Evolutionary conservation across 768 basidiomycete species (phyloP).

Genomic region (Phlegmacium glaucopus): DNA sequence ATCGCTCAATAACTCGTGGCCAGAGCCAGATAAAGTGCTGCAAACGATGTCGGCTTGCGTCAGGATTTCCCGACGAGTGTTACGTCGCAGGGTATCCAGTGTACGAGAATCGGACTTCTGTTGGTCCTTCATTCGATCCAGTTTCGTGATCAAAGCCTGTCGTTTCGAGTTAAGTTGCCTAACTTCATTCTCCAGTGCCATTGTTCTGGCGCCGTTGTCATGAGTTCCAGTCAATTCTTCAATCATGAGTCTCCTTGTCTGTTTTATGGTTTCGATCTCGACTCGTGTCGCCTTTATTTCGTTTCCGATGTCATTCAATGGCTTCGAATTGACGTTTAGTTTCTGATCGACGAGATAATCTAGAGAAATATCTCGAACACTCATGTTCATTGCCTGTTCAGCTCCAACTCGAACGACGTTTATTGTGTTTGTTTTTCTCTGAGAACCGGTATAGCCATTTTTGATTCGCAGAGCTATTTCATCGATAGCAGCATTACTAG

Average conservation of each 20-base stretch:
- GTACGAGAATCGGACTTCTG: slow-evolving; percentile 77
- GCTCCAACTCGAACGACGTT: slow-evolving; percentile 92
- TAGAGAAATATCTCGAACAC: slow-evolving; percentile 82
- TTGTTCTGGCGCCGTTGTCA: slow-evolving; percentile 51
- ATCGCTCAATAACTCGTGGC: slow-evolving; percentile 79
- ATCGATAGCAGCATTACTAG: slow-evolving; percentile 97
- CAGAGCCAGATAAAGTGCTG: slow-evolving; percentile 88
- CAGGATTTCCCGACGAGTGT: slow-evolving; percentile 71
- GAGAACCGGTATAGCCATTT: slow-evolving; percentile 62
- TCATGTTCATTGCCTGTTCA: slow-evolving; percentile 68
- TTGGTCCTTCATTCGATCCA: slow-evolving; percentile 80
- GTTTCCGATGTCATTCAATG: slow-evolving; percentile 49
- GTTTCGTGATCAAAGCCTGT: slow-evolving; percentile 58
- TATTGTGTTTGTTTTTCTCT: slow-evolving; percentile 50
- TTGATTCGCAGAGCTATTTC: slow-evolving; percentile 89
- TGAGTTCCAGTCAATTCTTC: slow-evolving; percentile 53
- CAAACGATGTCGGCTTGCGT: slow-evolving; percentile 92
- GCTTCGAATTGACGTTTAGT: slow-evolving; percentile 40
- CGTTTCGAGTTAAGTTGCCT: slow-evolving; percentile 59
- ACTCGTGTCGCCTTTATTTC: slow-evolving; percentile 57
- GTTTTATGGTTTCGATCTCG: slow-evolving; percentile 70
- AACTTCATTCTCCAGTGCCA: slow-evolving; percentile 70
- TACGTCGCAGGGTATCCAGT: slow-evolving; percentile 78
- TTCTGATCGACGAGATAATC: slow-evolving; percentile 84
- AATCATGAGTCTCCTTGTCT: slow-evolving; percentile 51